Base-by-base conservation (phyloP, 495 filamentous ascomycete genomes). In the Trichoderma parareesei region DNA sequence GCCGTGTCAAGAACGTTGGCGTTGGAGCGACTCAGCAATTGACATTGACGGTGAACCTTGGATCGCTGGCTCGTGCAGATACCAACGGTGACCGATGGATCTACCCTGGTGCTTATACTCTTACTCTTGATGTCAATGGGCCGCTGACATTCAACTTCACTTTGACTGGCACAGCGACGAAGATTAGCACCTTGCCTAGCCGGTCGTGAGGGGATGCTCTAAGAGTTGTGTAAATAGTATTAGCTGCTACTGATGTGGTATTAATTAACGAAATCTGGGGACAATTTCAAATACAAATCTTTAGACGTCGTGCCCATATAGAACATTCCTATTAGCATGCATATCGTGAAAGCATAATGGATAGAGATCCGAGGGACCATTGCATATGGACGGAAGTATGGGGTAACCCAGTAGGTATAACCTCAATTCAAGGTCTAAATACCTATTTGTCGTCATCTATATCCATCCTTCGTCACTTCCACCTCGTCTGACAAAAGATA, bases 71-170 rank as follows among this genome's bases (percentile, higher is more conserved):
- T 2, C 75, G 88, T 5, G 78, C 80, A 0, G 83, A 90, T 67
- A 79, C 78, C 40, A 68, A 66, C 5, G 88, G 88, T 1, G 83
- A 88, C 69, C 78, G 76, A 33, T 74, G 88, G 27, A 64, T 91
- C 43, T 90, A 88, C 69, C 88, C 88, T 0, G 88, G 88, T 2
- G 76, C 72, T 0, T 90, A 91, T 70, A 78, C 76, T 20, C 37
- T 91, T 65, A 71, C 79, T 38, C 66, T 91, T 61, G 87, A 91
- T 67, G 72, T 73, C 65, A 74, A 74, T 46, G 68, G 72, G 5
- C 69, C 75, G 53, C 72, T 70, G 35, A 72, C 65, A 40, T 65
- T 70, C 38, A 73, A 67, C 18, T 82, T 85, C 61, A 72, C 69
- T 60, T 68, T 86, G 66, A 75, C 69, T 7, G 83, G 82, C 1